These are phyloP conservation scores for Thelonectria blattea DNA, from an alignment of 2,329 filamentous ascomycete genomes.

Conservation along the genomic window DNA sequence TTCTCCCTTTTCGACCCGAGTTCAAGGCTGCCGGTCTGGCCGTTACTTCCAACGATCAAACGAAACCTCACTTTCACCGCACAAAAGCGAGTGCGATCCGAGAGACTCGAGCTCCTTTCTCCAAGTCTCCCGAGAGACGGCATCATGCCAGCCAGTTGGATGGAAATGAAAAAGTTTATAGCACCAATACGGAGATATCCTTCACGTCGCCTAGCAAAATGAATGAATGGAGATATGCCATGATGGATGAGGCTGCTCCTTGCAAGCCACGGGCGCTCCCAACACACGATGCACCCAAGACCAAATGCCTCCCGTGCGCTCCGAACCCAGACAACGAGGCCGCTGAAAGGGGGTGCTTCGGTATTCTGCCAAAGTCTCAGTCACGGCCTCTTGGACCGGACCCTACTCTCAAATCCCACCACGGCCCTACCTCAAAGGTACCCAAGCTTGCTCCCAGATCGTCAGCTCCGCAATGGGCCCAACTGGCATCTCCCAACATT, in stretches of 20 bases:
- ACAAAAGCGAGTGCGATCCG: constrained; percentile 22
- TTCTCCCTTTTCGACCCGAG: constrained; percentile 60
- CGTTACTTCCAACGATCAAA: constrained; percentile 57
- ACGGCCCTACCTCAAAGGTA: constrained; percentile 22
- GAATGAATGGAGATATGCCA: constrained; percentile 43
- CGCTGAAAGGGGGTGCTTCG: constrained; percentile 30
- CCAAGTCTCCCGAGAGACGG: constrained; percentile 4
- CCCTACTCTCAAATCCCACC: constrained; percentile 1
- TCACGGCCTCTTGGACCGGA: constrained; percentile 1
- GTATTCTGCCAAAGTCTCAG: constrained; percentile 26
- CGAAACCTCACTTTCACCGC: constrained; percentile 36
- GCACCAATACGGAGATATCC: constrained; percentile 40
- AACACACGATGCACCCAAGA: constrained; percentile 9
- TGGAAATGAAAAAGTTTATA: constrained; percentile 35
- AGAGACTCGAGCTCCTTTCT: constrained; percentile 9
- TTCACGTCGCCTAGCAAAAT: constrained; percentile 40
- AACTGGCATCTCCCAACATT: constrained; percentile 1
- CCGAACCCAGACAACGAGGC: constrained; percentile 31
- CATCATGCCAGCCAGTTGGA: constrained; percentile 39
- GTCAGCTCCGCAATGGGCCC: constrained; percentile 25
- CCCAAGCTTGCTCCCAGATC: constrained; percentile 16
- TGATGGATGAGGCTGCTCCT: constrained; percentile 41
- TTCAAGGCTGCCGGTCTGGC: constrained; percentile 62
- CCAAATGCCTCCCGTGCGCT: constrained; percentile 41
- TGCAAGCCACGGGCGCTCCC: constrained; percentile 28